Conservation (phyloP, 768 basidiomycete genomes). For the Gymnopilus junonius region DNA sequence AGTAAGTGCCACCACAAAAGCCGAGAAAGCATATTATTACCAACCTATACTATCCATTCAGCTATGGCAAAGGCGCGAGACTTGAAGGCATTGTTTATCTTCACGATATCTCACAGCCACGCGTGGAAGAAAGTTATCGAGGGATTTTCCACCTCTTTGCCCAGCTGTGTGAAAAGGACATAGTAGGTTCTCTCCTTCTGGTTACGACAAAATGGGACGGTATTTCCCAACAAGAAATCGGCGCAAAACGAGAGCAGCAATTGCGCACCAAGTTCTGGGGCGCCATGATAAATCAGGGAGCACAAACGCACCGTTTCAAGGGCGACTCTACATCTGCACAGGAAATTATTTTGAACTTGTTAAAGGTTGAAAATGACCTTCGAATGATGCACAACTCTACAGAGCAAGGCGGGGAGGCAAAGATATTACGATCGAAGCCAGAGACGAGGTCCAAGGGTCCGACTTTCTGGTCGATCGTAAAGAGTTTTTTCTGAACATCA, state of each 20-base stretch:
- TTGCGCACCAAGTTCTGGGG: background rate
- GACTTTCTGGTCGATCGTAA: too few relatives aligned
- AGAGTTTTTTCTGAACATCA: too few relatives aligned
- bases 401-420: too few relatives aligned
- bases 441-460: too few relatives aligned
- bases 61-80: background rate
- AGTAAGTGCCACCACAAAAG: background rate
- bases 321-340: background rate
- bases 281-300: background rate
- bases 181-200: background rate
- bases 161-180: background rate
- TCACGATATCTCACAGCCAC: conserved; percentile 5
- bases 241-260: conserved; percentile 33
- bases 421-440: too few relatives aligned
- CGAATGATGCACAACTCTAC: too few relatives aligned
- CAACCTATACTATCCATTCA: background rate
- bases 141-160: background rate
- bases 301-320: background rate
- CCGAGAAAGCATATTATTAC: too few relatives aligned
- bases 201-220: conserved; percentile 7
- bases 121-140: background rate
- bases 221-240: conserved; percentile 15
- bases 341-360: too few relatives aligned
- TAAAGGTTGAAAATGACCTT: too few relatives aligned
- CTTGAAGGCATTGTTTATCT: conserved; percentile 10